These are phyloP conservation scores for Colletotrichum plurivorum DNA, from an alignment of 2,329 filamentous ascomycete genomes.

Conservation along the genomic window DNA sequence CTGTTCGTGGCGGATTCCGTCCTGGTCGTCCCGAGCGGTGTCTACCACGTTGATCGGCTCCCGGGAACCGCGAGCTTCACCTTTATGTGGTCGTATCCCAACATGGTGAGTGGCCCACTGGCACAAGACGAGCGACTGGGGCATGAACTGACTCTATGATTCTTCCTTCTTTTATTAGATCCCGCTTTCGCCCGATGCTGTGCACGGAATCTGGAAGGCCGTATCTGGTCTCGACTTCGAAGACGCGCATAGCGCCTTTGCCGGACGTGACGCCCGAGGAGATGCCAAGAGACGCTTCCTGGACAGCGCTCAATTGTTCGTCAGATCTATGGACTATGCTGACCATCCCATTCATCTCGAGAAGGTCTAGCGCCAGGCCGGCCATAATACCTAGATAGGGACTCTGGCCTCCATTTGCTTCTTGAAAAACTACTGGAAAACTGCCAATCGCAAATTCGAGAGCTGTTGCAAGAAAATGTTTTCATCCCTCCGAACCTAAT, in stretches of 20 bases:
- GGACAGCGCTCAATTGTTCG: conserved; percentile 38
- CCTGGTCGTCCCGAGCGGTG: conserved; percentile 74
- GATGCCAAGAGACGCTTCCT: conserved; percentile 35
- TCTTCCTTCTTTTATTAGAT: conserved; percentile 10
- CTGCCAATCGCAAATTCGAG: too few relatives aligned
- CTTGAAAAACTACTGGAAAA: too few relatives aligned
- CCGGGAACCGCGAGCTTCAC: conserved; percentile 35
- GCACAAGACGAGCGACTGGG: background rate
- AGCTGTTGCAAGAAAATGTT: too few relatives aligned
- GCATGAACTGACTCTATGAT: too few relatives aligned
- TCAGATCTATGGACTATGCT: conserved; percentile 34
- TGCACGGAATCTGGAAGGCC: conserved; percentile 34
- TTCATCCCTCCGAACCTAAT: too few relatives aligned
- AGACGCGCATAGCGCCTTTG: conserved; percentile 31
- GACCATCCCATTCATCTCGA: conserved; percentile 30
- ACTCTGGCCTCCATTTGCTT: background rate
- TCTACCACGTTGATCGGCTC: conserved; percentile 45
- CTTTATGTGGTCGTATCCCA: conserved; percentile 41
- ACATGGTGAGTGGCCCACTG: conserved; percentile 32
- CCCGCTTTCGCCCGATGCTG: conserved; percentile 26
- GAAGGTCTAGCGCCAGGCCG: background rate
- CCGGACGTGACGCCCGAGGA: conserved; percentile 35
- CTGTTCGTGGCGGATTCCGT: conserved; percentile 86
- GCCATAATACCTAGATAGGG: too few relatives aligned
- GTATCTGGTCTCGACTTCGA: conserved; percentile 35